Evolutionary conservation across 2,329 filamentous ascomycete genomes (phyloP).

Genomic region (Lasiodiplodia sp.): DNA sequence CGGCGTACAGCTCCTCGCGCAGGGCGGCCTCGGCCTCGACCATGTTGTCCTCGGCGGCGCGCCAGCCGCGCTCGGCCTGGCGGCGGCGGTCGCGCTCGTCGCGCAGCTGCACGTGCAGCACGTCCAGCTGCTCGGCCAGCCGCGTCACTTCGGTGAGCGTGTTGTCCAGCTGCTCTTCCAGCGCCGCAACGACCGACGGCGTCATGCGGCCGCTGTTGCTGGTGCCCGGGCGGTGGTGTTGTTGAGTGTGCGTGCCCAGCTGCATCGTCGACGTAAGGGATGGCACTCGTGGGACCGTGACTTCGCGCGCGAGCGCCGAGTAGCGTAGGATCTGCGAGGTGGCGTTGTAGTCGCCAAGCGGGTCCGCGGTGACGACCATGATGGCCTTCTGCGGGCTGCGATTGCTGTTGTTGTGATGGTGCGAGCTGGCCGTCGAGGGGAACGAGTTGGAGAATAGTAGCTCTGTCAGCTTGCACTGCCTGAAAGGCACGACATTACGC

Average conservation of each 20-base stretch:
- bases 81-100: conserved; percentile 74
- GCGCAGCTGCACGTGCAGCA: conserved; percentile 72
- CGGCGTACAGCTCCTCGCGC: conserved; percentile 84
- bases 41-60: conserved; percentile 68
- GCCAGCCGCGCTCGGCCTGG: conserved; percentile 76
- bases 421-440: conserved; percentile 46
- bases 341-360: conserved; percentile 92
- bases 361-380: conserved; percentile 97
- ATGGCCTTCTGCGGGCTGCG: conserved; percentile 84
- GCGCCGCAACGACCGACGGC: conserved; percentile 46
- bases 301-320: conserved; percentile 88
- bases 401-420: conserved; percentile 51
- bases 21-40: conserved; percentile 83
- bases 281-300: conserved; percentile 88
- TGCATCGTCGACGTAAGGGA: conserved; percentile 78
- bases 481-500: conserved; percentile 74
- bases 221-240: conserved; percentile 40
- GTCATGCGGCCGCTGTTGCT: conserved; percentile 48
- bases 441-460: conserved; percentile 61
- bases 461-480: conserved; percentile 62
- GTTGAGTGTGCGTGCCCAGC: conserved; percentile 47
- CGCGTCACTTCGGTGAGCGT: conserved; percentile 82
- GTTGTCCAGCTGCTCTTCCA: conserved; percentile 76
- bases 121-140: conserved; percentile 79
- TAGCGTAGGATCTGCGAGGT: conserved; percentile 96